A percentile compares a stretch with the other conserved stretches of the same genome.
Conservation (phyloP, 2,329 filamentous ascomycete genomes). For the Nemania abortiva region DNA sequence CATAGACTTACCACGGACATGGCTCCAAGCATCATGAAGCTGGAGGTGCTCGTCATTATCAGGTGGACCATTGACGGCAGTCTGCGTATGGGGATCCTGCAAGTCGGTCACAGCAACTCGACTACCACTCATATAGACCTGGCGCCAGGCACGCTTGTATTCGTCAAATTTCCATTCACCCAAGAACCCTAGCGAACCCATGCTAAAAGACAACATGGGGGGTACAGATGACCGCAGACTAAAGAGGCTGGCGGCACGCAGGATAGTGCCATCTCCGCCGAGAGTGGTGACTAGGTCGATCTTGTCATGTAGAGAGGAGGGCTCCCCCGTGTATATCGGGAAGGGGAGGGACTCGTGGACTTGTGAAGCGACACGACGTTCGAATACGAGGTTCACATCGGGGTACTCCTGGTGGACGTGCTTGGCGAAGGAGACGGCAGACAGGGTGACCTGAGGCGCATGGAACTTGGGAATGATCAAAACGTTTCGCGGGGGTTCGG, state of each 20-base stretch:
- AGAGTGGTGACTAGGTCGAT: constrained; percentile 91
- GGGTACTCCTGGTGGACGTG: constrained; percentile 86
- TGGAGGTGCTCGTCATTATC: constrained; percentile 45
- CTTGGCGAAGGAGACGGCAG: constrained; percentile 69
- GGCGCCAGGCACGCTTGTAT: constrained; percentile 90
- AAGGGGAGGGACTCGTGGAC: constrained; percentile 79
- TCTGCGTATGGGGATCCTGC: constrained; percentile 56
- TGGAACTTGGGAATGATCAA: constrained; percentile 71
- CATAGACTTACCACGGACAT: constrained; percentile 83
- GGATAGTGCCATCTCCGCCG: constrained; percentile 91
- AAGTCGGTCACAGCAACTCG: constrained; percentile 62
- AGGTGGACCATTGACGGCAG: constrained; percentile 48
- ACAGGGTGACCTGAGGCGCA: constrained; percentile 64
- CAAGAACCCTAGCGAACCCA: constrained; percentile 94
- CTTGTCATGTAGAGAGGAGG: constrained; percentile 75
- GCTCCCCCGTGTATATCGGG: constrained; percentile 73
- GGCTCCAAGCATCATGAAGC: constrained; percentile 70
- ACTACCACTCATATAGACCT: constrained; percentile 86
- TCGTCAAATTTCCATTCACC: constrained; percentile 97
- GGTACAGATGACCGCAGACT: constrained; percentile 84
- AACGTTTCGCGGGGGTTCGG: constrained; percentile 66
- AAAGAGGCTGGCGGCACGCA: constrained; percentile 88
- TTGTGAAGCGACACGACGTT: constrained; percentile 77
- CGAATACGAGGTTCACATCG: constrained; percentile 83
- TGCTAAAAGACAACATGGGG: constrained; percentile 93